Evolutionary conservation across 306 rosid genomes (phyloP), one percentile per base, ranked within the genome.

Genomic region (Citrullus mucosospermus): DNA sequence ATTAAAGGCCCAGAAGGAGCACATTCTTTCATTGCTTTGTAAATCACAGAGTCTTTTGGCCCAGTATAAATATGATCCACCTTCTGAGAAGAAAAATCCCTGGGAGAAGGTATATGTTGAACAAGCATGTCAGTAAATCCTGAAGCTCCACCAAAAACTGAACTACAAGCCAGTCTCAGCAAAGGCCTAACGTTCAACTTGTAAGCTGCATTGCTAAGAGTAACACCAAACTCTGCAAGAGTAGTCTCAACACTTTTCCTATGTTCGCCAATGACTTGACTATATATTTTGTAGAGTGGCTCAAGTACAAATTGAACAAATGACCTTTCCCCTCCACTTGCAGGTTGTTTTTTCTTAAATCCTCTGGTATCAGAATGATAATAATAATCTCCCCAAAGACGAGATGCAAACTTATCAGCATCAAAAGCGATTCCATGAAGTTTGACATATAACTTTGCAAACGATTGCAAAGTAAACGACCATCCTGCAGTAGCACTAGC

Each of bases 161-260:
- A 91, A 84, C 97, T 95, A 79, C 99, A 95, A 48, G 99, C 99
- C 85, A 95, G 81, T 85, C 99, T 92, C 77, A 95, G 83, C 88
- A 95, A 86, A 54, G 99, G 99, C 80, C 96, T 87, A 28, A 95
- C 99, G 78, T 95, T 95, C 83, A 95, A 87, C 83, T 90, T 95
- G 84, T 95, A 95, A 63, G 97, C 96, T 25, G 96, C 93, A 85
- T 95, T 95, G 83, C 93, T 93, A 57, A 95, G 97, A 50, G 96
- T 88, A 11, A 95, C 97, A 65, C 99, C 99, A 79, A 95, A 85
- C 80, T 95, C 97, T 9, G 89, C 96, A 82, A 95, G 99, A 78
- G 99, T 95, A 78, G 97, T 87, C 88, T 95, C 99, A 28, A 95
- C 99, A 81, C 99, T 95, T 88, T 95, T 95, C 79, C 91, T 95